A percentile compares a stretch with the other conserved stretches of the same genome.
These are phyloP conservation scores for Warburgia ugandensis DNA, from an alignment of 164 flowering plant genomes.

Conservation along the genomic window DNA sequence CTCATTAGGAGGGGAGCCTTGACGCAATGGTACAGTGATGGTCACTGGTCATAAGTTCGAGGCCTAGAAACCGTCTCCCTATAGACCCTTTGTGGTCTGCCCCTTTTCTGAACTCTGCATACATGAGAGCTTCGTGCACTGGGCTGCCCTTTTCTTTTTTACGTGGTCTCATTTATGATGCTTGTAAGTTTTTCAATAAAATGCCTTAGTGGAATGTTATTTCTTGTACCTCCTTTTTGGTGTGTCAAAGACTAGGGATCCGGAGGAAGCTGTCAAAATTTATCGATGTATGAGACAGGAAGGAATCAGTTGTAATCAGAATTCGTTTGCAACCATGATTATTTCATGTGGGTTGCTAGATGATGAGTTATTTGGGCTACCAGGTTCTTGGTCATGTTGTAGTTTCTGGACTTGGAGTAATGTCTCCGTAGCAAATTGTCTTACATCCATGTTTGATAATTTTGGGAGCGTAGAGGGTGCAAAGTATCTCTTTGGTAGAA, in stretches of 20 bases:
- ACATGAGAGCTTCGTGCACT: no score
- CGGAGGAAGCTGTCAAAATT: slow-evolving; percentile 28
- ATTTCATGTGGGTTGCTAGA: slow-evolving; percentile 51
- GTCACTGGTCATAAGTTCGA: no score
- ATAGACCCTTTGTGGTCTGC: no score
- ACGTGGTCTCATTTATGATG: slow-evolving; percentile 15
- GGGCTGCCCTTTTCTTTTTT: no score
- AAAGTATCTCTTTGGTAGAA: slow-evolving; percentile 35
- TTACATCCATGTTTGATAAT: slow-evolving; percentile 62
- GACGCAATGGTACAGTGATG: no score
- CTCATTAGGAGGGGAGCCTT: no score
- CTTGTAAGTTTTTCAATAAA: slow-evolving; percentile 48
- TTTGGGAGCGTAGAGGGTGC: slow-evolving; percentile 41
- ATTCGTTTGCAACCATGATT: slow-evolving; percentile 47
- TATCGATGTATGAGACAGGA: slow-evolving; percentile 46
- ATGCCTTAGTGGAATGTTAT: slow-evolving; percentile 49
- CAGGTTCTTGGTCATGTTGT: slow-evolving; percentile 65
- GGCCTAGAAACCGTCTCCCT: no score
- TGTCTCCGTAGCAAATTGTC: slow-evolving; percentile 61
- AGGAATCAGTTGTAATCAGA: slow-evolving; percentile 44
- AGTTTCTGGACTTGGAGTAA: slow-evolving; percentile 38
- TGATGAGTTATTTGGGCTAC: slow-evolving; percentile 42
- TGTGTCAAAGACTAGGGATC: slow-evolving; percentile 36
- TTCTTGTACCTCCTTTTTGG: slow-evolving; percentile 88
- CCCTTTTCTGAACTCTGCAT: no score